Evolutionary conservation across 2,329 filamentous ascomycete genomes (phyloP).

Genomic region (Madurella mycetomatis): DNA sequence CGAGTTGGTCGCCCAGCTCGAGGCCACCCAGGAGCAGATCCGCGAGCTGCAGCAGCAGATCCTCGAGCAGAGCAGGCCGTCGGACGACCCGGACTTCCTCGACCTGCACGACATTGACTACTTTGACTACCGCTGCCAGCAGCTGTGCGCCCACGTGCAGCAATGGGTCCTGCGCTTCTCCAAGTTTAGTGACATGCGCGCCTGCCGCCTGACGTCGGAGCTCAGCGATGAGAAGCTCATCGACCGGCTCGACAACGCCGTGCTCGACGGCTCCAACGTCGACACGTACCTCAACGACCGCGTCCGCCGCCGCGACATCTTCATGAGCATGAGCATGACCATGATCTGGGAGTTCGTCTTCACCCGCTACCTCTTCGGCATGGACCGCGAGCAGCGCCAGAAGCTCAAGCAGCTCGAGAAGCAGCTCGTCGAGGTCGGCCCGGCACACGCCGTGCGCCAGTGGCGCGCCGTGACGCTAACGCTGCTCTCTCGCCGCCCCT

Average conservation of each 20-base stretch:
- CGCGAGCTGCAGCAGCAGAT: constrained; percentile 56
- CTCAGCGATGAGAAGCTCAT: constrained; percentile 90
- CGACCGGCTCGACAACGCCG: constrained; percentile 87
- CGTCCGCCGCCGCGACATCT: constrained; percentile 82
- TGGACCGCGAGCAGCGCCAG: constrained; percentile 96
- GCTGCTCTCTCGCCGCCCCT: constrained; percentile 71
- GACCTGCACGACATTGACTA: constrained; percentile 84
- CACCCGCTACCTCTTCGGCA: constrained; percentile 94
- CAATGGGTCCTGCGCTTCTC: constrained; percentile 98
- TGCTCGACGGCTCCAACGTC: constrained; percentile 91
- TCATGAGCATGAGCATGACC: constrained; percentile 98
- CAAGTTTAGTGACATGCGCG: constrained; percentile 90
- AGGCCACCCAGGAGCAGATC: constrained; percentile 62
- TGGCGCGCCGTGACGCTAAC: constrained; percentile 96
- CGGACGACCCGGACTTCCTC: constrained; percentile 59
- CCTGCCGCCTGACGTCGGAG: constrained; percentile 77
- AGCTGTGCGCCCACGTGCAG: constrained; percentile 91
- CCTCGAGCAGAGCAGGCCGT: constrained; percentile 52
- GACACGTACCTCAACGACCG: constrained; percentile 84
- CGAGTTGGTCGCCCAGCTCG: constrained; percentile 71
- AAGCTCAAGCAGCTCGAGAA: constrained; percentile 97
- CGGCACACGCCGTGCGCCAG: constrained; percentile 82
- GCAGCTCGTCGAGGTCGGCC: constrained; percentile 81
- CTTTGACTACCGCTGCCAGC: constrained; percentile 89
- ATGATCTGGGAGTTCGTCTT: constrained; percentile 99